Base-by-base conservation (phyloP, 2,329 filamentous ascomycete genomes). In the Pseudocercospora vitis region DNA sequence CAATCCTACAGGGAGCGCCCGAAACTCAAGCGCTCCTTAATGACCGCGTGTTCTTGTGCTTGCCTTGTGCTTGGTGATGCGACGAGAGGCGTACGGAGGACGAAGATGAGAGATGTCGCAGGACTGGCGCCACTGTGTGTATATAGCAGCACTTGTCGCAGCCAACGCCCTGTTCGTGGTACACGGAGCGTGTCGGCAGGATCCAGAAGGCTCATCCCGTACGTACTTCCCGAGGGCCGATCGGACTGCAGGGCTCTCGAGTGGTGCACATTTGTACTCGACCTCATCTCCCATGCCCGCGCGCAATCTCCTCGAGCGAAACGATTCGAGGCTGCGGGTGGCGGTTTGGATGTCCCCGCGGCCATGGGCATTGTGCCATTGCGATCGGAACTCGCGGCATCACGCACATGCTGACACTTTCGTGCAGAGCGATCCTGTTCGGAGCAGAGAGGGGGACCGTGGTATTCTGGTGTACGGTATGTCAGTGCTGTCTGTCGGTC, bases 261-360 rank as follows among this genome's bases (percentile, higher is more conserved):
- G 21, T 5, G 18, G n/a, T 23, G 21, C 9, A n/a, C n/a, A n/a
- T n/a, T n/a, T n/a, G n/a, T n/a, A n/a, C 19, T 42, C 21, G 21
- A 42, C 37, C 24, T 26, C 37, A 42, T 42, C 37, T 42, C 37
- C 19, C 37, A 42, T 42, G 19, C 9, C 37, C 23, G 19, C 37
- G 37, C 18, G 37, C 37, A 40, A 40, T 40, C 37, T 40, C 37
- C 37, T 40, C 37, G 37, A 16, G 7, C 37, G 35, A 39, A 39
- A 39, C 33, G 33, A 21, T 40, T 40, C 18, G 23, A 21, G 35
- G 35, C 37, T 40, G n/a, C 37, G n/a, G 37, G 16, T 40, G 16
- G 18, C 8, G 37, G 37, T 23, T 18, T 19, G 16, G 18, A 18
- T 18, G 33, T 19, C n/a, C 33, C 33, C 18, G 37, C 35, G 35